phyloP scores from a whole-genome alignment of 2,329 filamentous ascomycete genomes.

The Pezicula radicicola region DNA sequence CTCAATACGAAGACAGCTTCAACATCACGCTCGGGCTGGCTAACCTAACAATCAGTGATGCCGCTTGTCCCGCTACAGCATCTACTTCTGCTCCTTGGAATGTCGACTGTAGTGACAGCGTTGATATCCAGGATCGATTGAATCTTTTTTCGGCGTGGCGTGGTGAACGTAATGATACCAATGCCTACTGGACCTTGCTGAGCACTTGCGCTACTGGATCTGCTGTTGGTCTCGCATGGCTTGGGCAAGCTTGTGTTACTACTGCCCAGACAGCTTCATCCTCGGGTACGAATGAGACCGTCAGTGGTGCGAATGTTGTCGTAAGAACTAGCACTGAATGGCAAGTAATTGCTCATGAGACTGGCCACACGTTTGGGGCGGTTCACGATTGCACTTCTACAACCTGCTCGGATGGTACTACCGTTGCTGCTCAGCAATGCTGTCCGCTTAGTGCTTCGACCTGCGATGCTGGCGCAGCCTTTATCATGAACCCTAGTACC shows the following conservation, averaged over 20 bases:
- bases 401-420: conserved; percentile 64
- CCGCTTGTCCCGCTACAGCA: conserved; percentile 69
- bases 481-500: conserved; percentile 96
- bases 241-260: conserved; percentile 76
- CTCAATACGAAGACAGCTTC: conserved; percentile 85
- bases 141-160: conserved; percentile 90
- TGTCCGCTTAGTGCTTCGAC: conserved; percentile 68
- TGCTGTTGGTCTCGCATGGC: conserved; percentile 90
- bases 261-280: conserved; percentile 52
- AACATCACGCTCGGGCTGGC: conserved; percentile 91
- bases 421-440: conserved; percentile 62
- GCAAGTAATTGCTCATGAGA: conserved; percentile 95
- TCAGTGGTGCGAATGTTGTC: conserved; percentile 86
- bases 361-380: conserved; percentile 91
- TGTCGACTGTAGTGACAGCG: conserved; percentile 60
- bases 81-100: conserved; percentile 79
- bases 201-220: conserved; percentile 71
- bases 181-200: conserved; percentile 89
- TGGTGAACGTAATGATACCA: conserved; percentile 70
- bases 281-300: conserved; percentile 60
- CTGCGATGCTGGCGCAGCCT: conserved; percentile 76
- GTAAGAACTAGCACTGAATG: conserved; percentile 80
- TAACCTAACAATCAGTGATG: conserved; percentile 76
- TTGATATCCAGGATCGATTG: conserved; percentile 72
- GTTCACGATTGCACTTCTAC: conserved; percentile 81